Conservation (phyloP, 1,284 basidiomycete genomes). For the Albatrellus sp. region DNA sequence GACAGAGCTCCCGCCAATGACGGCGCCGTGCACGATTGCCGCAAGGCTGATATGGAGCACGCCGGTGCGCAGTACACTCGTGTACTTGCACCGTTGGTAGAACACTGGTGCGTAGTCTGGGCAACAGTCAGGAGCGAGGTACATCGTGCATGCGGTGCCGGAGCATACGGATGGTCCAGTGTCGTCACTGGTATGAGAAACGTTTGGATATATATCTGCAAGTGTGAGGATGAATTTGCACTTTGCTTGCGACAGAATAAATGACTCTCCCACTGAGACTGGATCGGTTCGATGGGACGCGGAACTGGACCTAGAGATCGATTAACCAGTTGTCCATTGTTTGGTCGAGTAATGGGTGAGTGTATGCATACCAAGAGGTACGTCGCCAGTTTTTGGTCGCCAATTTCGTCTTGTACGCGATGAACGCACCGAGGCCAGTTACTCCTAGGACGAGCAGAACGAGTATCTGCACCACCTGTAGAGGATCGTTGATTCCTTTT, state of each 20-base stretch:
- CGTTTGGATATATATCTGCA: slow-evolving; percentile 14
- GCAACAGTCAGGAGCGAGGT: neutral
- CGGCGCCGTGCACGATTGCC: slow-evolving; percentile 16
- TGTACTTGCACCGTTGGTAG: slow-evolving; percentile 29
- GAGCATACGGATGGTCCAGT: slow-evolving; percentile 6
- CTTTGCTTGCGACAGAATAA: no score
- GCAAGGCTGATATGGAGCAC: slow-evolving; percentile 25
- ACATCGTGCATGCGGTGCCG: neutral
- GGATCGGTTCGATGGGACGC: slow-evolving; percentile 18
- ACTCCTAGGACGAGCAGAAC: slow-evolving; percentile 24
- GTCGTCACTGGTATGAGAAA: slow-evolving; percentile 5
- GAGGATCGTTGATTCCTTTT: slow-evolving; percentile 23
- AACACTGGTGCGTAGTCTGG: slow-evolving; percentile 22
- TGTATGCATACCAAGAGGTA: slow-evolving; percentile 16
- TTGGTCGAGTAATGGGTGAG: neutral
- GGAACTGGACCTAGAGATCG: slow-evolving; percentile 16
- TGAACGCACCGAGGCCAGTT: slow-evolving; percentile 14
- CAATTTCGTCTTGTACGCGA: slow-evolving; percentile 17
- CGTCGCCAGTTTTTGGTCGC: slow-evolving; percentile 10
- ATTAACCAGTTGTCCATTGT: neutral
- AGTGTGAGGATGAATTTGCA: no score
- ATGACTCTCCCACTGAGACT: slow-evolving; percentile 18
- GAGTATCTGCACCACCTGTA: slow-evolving; percentile 22
- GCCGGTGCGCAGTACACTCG: slow-evolving; percentile 26
- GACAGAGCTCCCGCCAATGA: slow-evolving; percentile 20